Evolutionary conservation across 495 filamentous ascomycete genomes (phyloP).

Genomic region (Trichodelitschia bisporula): DNA sequence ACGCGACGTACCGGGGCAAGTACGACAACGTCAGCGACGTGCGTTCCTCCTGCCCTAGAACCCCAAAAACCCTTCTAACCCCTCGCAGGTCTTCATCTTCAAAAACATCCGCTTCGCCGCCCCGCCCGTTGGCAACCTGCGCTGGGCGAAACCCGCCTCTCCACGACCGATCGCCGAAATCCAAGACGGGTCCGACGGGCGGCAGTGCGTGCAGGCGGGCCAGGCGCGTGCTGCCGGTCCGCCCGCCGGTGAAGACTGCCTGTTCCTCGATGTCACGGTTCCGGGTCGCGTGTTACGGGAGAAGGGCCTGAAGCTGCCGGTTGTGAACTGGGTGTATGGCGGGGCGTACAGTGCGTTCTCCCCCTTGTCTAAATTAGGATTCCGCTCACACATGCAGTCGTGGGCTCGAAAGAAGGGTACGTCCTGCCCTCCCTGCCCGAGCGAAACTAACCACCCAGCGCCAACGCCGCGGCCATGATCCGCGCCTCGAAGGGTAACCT

Average conservation of each 20-base stretch:
- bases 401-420: background rate
- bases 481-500: slow-evolving; percentile 21
- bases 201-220: too few relatives aligned
- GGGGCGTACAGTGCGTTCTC: background rate
- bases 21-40: too few relatives aligned
- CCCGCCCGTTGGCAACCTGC: slow-evolving; percentile 26
- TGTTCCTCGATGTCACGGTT: slow-evolving; percentile 20
- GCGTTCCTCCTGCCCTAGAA: too few relatives aligned
- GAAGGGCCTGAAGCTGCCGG: slow-evolving; percentile 14
- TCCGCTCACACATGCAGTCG: too few relatives aligned
- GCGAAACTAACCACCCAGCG: too few relatives aligned
- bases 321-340: background rate
- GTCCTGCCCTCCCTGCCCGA: slow-evolving; percentile 12
- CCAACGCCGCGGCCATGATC: too few relatives aligned
- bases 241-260: slow-evolving; percentile 20
- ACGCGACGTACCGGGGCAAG: too few relatives aligned
- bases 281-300: slow-evolving; percentile 16
- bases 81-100: too few relatives aligned
- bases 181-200: slow-evolving; percentile 20
- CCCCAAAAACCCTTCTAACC: too few relatives aligned
- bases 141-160: slow-evolving; percentile 22
- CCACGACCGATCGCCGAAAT: slow-evolving; percentile 16
- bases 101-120: slow-evolving; percentile 33
- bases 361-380: too few relatives aligned
- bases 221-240: too few relatives aligned